phyloP scores from a whole-genome alignment of 2,329 filamentous ascomycete genomes.

The Apiospora kogelbergensis region DNA sequence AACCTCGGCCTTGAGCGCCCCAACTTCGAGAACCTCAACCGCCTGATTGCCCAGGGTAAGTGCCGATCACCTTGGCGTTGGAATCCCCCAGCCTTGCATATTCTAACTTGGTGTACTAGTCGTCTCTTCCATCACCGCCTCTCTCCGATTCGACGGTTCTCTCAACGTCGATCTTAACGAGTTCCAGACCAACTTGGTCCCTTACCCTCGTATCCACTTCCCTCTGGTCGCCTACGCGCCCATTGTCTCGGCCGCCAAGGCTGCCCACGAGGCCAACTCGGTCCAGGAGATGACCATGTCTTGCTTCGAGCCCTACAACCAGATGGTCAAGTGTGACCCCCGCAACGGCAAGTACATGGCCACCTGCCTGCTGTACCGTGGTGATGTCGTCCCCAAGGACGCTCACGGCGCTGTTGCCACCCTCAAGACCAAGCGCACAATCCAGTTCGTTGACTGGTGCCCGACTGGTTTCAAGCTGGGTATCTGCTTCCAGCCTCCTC shows the following conservation, averaged over 20 bases:
- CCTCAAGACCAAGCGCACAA: conserved; percentile 98
- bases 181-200: conserved; percentile 99
- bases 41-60: conserved; percentile 91
- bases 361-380: conserved; percentile 95
- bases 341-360: conserved; percentile 99
- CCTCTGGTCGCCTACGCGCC: conserved; percentile 95
- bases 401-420: conserved; percentile 89
- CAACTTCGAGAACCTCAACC: conserved; percentile 98
- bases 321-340: conserved; percentile 99
- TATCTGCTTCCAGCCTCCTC: conserved; percentile 98
- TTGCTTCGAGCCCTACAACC: conserved; percentile 99
- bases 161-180: conserved; percentile 99
- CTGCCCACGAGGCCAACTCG: conserved; percentile 95
- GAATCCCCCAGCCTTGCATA: background rate
- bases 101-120: conserved; percentile 53
- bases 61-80: conserved; percentile 13
- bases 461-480: conserved; percentile 99
- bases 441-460: conserved; percentile 99
- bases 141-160: conserved; percentile 96
- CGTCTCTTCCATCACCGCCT: conserved; percentile 97
- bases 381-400: conserved; percentile 96
- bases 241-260: conserved; percentile 92
- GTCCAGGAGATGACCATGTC: conserved; percentile 98
- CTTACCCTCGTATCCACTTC: conserved; percentile 99
- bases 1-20: conserved; percentile 97